phyloP scores from a whole-genome alignment of 2,329 filamentous ascomycete genomes.

The Colletotrichum scovillei region DNA sequence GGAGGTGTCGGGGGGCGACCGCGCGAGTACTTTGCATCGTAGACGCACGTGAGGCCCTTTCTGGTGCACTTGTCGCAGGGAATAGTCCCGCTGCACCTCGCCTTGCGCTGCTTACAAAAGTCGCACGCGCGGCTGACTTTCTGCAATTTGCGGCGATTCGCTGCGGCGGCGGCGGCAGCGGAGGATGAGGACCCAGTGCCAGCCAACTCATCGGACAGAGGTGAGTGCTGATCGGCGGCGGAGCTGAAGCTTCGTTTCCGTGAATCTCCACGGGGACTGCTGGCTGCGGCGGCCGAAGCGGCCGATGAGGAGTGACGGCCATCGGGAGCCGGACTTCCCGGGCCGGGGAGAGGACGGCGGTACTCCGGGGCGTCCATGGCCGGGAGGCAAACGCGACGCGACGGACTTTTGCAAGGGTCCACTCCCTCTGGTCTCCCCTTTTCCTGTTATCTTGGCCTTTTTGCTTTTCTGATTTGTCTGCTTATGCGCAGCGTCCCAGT shows the following conservation, averaged over 20 bases:
- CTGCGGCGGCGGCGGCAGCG: not conserved
- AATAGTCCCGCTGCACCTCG: constrained; percentile 49
- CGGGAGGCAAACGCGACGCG: not conserved
- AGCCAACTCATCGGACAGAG: constrained; percentile 21
- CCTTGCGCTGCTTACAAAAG: constrained; percentile 51
- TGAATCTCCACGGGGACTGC: constrained; percentile 2
- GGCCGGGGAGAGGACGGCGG: constrained; percentile 21
- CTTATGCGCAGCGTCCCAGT: not conserved
- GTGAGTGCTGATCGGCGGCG: constrained; percentile 25
- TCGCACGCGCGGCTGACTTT: constrained; percentile 53
- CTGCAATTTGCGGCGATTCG: constrained; percentile 39
- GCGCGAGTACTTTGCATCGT: constrained; percentile 46
- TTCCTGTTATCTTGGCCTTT: not conserved
- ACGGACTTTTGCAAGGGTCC: constrained; percentile 8
- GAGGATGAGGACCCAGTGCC: not conserved
- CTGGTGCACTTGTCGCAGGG: constrained; percentile 46
- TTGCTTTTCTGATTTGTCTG: not conserved
- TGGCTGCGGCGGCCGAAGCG: not conserved
- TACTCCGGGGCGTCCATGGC: constrained; percentile 21
- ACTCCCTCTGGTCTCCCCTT: not conserved
- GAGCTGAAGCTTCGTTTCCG: constrained; percentile 30
- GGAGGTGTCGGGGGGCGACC: constrained; percentile 49
- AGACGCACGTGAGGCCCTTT: constrained; percentile 43
- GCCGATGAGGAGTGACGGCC: constrained; percentile 14
- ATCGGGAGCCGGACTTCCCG: constrained; percentile 9